Percentiles rank a stretch among this genome's conserved stretches.
Evolutionary conservation across 1,139 yeast species (phyloP).

Genomic region (Candida tetrigidarum): DNA sequence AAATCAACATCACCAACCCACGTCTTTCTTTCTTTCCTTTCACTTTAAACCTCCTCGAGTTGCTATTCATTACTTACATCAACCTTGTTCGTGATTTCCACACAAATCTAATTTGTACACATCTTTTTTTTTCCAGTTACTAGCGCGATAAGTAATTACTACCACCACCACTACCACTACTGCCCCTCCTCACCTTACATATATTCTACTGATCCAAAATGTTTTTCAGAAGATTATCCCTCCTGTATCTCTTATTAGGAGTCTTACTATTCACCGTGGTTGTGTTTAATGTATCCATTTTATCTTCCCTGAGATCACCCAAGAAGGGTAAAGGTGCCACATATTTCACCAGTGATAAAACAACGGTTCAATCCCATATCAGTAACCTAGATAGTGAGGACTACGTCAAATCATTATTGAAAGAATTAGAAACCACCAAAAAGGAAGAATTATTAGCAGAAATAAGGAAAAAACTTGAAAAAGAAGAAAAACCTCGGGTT

Average conservation of each 20-base stretch:
- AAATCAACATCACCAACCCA: no score
- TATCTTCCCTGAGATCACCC: slow-evolving; percentile 8
- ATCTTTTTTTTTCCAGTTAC: no score
- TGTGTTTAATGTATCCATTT: slow-evolving; percentile 16
- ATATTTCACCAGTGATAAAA: slow-evolving; percentile 15
- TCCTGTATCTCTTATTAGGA: slow-evolving; percentile 15
- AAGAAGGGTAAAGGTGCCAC: slow-evolving; percentile 13
- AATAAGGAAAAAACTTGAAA: slow-evolving; percentile 14
- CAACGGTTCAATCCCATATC: slow-evolving; percentile 15
- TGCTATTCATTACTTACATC: no score
- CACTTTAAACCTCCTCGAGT: no score
- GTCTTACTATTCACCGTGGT: slow-evolving; percentile 12
- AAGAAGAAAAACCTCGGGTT: slow-evolving; percentile 14
- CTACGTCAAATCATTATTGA: slow-evolving; percentile 13
- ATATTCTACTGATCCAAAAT: no score
- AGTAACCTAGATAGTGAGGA: slow-evolving; percentile 16
- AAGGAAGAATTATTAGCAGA: slow-evolving; percentile 16
- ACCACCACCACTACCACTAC: neutral
- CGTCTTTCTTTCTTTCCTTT: no score
- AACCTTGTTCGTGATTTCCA: no score
- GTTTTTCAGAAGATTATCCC: slow-evolving; percentile 15
- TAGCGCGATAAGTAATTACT: no score
- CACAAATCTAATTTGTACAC: no score
- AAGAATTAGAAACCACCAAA: slow-evolving; percentile 18
- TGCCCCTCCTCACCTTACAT: no score